Evolutionary conservation across 1,139 yeast species (phyloP), one percentile per base, ranked within the genome.

Genomic region (Yamadazyma aaseri): DNA sequence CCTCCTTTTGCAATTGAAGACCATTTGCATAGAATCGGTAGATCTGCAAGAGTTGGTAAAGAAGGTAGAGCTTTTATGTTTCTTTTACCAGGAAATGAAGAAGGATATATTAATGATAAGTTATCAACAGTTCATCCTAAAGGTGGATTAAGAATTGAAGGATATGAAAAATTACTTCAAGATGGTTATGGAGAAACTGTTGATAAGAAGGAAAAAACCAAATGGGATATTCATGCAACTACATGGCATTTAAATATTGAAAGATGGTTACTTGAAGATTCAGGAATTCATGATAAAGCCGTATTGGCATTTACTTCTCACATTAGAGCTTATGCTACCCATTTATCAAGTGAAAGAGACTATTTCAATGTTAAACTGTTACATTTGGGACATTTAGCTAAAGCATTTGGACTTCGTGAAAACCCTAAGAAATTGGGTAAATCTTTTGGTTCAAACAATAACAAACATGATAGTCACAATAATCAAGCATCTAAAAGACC

Each of bases 291-390:
- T 36, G 79, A 76, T 15, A 56, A 60, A 26, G 95, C 96, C 0
- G 73, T 75, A 11, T 77, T 80, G 49, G 97, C 86, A 2, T 92
- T 86, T 53, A 79, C 85, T 7, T 83, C 96, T 41, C 97, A 92
- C 57, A 70, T 92, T 27, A 73, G 97, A 52, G 98, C 98, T 0
- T 92, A 92, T 55, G 87, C 98, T n/a, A 92, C 99, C 0, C 99
- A 92, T 65, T 75, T 87, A 41, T 67, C 90, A 0, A 53, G 79
- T 1, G 98, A 94, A 57, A 76, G 92, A 51, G 73, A 70, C 28
- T 79, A 74, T 42, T 92, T 92, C 66, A 89, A 86, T 51, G 79
- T 92, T 20, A 85, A 84, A 50, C 64, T 72, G 26, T 65, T 94
- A 40, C 99, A 92, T 69, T 66, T 94, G 47, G 99, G 98, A 16